phyloP scores from a whole-genome alignment of 192 early-diverging fungal genomes.

The Backusella morwellensis region DNA sequence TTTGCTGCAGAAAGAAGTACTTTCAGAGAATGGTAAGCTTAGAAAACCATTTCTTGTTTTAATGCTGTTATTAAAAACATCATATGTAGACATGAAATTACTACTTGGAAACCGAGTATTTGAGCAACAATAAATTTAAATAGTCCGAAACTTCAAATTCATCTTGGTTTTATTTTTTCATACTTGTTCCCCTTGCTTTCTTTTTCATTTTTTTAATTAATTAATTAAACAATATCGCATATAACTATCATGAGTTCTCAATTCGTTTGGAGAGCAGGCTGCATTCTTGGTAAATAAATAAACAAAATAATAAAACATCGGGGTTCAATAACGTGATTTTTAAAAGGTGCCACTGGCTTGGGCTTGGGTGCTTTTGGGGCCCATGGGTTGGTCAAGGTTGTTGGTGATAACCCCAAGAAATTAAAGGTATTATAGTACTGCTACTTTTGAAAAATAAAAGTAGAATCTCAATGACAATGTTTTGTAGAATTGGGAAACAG shows the following conservation, averaged over 20 bases:
- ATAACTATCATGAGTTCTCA: constrained; percentile 4
- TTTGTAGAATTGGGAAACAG: constrained; percentile 46
- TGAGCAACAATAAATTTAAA: no score
- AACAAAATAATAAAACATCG: neutral
- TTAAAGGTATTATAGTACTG: neutral
- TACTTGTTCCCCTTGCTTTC: no score
- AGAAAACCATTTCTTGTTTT: no score
- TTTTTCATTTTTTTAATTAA: no score
- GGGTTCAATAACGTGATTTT: no score
- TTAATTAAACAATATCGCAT: no score
- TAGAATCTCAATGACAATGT: neutral
- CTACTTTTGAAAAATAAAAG: neutral
- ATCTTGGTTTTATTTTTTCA: no score
- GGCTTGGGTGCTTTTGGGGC: constrained; percentile 48
- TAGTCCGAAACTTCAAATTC: no score
- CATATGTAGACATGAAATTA: no score
- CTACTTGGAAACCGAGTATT: no score
- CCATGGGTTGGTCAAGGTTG: constrained; percentile 36
- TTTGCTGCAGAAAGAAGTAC: constrained; percentile 94
- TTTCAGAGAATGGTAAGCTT: constrained; percentile 73
- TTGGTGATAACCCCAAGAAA: constrained; percentile 30
- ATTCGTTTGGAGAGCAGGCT: constrained; percentile 25
- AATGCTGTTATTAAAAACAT: no score
- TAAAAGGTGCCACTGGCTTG: constrained; percentile 19
- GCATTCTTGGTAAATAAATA: constrained; percentile 14